Evolutionary conservation across 768 basidiomycete genomes (phyloP), one percentile per base, ranked within the genome.

Genomic region (Asterophora lycoperdoides): DNA sequence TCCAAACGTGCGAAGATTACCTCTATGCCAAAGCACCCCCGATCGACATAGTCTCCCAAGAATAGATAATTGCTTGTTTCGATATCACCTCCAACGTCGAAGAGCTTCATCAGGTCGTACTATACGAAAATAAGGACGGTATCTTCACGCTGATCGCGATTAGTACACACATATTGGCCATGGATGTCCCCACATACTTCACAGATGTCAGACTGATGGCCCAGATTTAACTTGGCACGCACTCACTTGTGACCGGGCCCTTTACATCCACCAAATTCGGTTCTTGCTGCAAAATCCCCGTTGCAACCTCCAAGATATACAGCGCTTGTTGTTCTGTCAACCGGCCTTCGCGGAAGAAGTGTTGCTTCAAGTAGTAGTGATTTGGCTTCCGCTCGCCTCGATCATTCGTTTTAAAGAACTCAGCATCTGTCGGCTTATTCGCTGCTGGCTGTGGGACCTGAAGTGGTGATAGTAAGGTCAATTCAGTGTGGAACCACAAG

Each of bases 61-160:
- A 97, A 97, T 37, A 96, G 73, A 72, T 97, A 98, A 15, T 82
- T 75, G 52, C 85, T 96, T 30, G 95, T 86, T 13, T 71, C 66
- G 40, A 93, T 76, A 54, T 80, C 81, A 2, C 95, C 95, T 26
- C 95, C 95, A 28, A 97, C 86, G 60, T 96, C 94, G 59, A 97
- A 93, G 34, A 97, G 77, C 68, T 98, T 96, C 91, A 98, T 95
- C 51, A 98, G 75, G 69, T 98, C 95, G 65, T 93, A 98, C 93
- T 97, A 60, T 23, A 41, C 19, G 9, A 30, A 19, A 8, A 4
- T 23, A 29, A 15, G 29, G 34, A 47, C 38, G 48, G 34, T 30
- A 43, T 33, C 13, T n/a, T 8, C 5, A 3, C 37, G 30, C 14
- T 8, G 19, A 26, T 35, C 10, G 26, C 52, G 13, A 18, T 28